Base-by-base conservation (phyloP, 2,329 filamentous ascomycete species). In the Fusarium subtropicale region DNA sequence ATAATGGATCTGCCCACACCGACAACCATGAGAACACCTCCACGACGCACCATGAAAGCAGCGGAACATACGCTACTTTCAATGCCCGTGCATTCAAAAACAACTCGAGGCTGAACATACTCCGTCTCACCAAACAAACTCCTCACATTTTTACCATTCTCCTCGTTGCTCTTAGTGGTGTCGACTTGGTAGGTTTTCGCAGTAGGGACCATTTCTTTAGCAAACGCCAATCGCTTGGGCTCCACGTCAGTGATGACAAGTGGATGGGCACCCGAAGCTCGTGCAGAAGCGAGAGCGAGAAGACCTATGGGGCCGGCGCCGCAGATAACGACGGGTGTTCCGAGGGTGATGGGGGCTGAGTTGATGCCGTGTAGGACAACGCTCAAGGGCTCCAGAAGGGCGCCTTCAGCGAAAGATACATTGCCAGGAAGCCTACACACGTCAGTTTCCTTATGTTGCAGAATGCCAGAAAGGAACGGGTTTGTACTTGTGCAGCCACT, bases 81-180 rank as follows among this genome's bases (percentile, higher is more conserved):
- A 1, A 90, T 85, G 0, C 89, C 89, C 0, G 89, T 91, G 69
- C 89, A 91, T 76, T 91, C 89, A 3, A 91, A 80, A 4, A 90
- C 85, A 1, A 85, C 85, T 15, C 85, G 80, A 0, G 89, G 88
- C 28, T 87, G 86, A 13, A 79, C 78, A 70, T 89, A 89, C 70
- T 90, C 87, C 8, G 81, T 79, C 9, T 73, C 74, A 10, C 84
- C 84, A 67, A 89, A 90, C 8, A 90, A 64, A n/a, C 77, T 76
- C 47, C 86, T 79, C 60, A 90, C 87, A 12, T 79, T 80, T 59
- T 78, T 79, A 0, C 85, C 86, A 57, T 87, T 88, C 18, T 80
- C 81, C 66, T 86, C 77, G 1, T 82, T 76, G 56, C 82, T 82
- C 26, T 84, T 74, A 2, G 77, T 76, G 0, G 75, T 74, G 52